phyloP scores from a whole-genome alignment of 1,284 basidiomycete genomes.

The Fomitopsis pinicola region DNA sequence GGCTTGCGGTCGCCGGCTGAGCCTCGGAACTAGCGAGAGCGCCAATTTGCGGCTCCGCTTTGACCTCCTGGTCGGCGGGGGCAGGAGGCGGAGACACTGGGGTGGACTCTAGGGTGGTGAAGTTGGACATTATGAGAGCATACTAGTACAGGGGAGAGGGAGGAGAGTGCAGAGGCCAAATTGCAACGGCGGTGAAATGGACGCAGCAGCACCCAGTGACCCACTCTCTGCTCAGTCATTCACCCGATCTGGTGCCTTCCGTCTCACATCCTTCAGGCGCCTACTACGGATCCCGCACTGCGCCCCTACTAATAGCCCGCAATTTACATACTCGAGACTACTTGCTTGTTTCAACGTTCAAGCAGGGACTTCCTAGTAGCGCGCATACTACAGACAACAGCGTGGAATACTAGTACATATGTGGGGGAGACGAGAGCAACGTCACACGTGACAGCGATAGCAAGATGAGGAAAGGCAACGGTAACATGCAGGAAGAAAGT shows the following conservation, averaged over 20 bases:
- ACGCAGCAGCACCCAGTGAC: neutral
- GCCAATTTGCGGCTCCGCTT: neutral
- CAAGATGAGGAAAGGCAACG: too few relatives aligned
- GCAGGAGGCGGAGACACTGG: neutral
- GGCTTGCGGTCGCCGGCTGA: neutral
- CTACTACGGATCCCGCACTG: neutral
- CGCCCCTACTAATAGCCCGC: too few relatives aligned
- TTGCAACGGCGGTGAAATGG: neutral
- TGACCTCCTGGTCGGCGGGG: neutral
- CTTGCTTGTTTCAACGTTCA: too few relatives aligned
- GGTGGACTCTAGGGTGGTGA: neutral
- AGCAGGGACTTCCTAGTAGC: too few relatives aligned
- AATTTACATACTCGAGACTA: too few relatives aligned
- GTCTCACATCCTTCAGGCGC: neutral
- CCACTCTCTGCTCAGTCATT: neutral
- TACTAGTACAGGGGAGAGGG: neutral
- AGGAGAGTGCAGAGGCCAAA: neutral
- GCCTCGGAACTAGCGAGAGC: neutral
- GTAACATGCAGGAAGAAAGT: too few relatives aligned
- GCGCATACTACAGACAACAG: too few relatives aligned
- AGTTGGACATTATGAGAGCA: slow-evolving; percentile 1
- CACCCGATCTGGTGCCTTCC: neutral
- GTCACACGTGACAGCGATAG: too few relatives aligned
- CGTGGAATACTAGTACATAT: too few relatives aligned
- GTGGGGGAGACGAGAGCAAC: too few relatives aligned